Conservation (phyloP, 805 yeast genomes). For the Pichia membranifaciens region DNA sequence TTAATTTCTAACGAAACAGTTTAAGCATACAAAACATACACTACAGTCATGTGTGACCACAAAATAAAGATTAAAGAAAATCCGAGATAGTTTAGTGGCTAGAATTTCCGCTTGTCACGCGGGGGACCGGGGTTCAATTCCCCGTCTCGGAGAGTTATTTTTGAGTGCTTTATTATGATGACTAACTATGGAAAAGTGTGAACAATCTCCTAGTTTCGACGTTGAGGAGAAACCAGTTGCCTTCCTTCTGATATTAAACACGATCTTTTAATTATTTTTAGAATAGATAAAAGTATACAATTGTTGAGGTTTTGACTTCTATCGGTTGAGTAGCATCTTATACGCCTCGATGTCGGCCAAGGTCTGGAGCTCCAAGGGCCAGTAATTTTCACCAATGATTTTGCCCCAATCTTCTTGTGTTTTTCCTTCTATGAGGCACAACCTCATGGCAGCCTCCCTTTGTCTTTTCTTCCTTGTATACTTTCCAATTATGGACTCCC, state of each 20-base stretch:
- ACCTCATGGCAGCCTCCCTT: slow-evolving; percentile 40
- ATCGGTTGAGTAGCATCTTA: slow-evolving; percentile 4
- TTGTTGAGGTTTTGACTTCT: too few relatives aligned
- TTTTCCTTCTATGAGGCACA: slow-evolving; percentile 42
- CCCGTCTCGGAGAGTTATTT: slow-evolving; percentile 34
- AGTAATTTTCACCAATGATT: slow-evolving; percentile 23
- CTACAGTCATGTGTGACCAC: too few relatives aligned
- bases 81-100: slow-evolving; percentile 39
- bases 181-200: slow-evolving; percentile 21
- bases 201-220: slow-evolving; percentile 25
- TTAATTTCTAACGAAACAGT: too few relatives aligned
- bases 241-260: slow-evolving; percentile 16
- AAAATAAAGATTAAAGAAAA: too few relatives aligned
- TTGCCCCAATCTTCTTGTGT: slow-evolving; percentile 21
- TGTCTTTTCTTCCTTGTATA: slow-evolving; percentile 36
- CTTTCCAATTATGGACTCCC: slow-evolving; percentile 43
- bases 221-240: slow-evolving; percentile 23
- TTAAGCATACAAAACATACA: too few relatives aligned
- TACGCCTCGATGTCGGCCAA: slow-evolving; percentile 23
- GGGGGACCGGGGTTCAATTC: slow-evolving; percentile 41
- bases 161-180: slow-evolving; percentile 17
- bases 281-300: not conserved
- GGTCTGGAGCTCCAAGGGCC: slow-evolving; percentile 26
- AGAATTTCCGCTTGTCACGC: slow-evolving; percentile 41
- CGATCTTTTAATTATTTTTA: too few relatives aligned